Conservation (phyloP, 208 protist species). For the Acanthamoeba divionensis region DNA sequence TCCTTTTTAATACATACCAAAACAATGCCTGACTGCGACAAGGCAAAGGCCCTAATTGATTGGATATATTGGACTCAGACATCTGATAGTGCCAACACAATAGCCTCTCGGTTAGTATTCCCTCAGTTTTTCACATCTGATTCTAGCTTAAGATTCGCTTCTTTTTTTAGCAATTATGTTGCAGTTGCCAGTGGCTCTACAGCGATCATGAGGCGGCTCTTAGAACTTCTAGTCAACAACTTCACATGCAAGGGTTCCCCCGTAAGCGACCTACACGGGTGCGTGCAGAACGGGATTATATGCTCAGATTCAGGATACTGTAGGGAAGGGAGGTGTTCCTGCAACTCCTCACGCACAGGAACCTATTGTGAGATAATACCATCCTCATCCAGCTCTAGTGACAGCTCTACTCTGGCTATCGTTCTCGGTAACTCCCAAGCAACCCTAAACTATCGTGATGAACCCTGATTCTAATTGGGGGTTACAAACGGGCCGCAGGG, state of each 20-base stretch:
- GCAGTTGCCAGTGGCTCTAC: neutral
- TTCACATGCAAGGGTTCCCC: neutral
- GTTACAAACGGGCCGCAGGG: no score
- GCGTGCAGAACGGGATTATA: conserved; percentile 4
- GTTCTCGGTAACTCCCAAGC: no score
- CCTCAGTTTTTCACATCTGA: neutral
- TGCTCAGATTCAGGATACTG: neutral
- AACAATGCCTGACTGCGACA: neutral
- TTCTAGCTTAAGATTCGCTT: neutral
- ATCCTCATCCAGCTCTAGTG: neutral
- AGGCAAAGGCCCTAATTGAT: neutral
- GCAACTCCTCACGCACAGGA: neutral
- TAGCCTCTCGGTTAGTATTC: neutral
- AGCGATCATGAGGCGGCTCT: no score
- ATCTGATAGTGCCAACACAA: no score
- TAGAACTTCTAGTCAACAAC: no score
- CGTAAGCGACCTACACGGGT: conserved; percentile 6
- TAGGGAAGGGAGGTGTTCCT: neutral
- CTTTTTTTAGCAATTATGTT: neutral
- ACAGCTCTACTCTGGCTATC: neutral
- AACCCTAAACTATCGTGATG: no score
- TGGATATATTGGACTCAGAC: conserved; percentile 38
- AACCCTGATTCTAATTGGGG: no score
- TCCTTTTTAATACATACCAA: neutral
- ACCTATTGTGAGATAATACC: neutral